Evolutionary conservation across 2,329 filamentous ascomycete genomes (phyloP).

Genomic region (Talaromyces sp.): DNA sequence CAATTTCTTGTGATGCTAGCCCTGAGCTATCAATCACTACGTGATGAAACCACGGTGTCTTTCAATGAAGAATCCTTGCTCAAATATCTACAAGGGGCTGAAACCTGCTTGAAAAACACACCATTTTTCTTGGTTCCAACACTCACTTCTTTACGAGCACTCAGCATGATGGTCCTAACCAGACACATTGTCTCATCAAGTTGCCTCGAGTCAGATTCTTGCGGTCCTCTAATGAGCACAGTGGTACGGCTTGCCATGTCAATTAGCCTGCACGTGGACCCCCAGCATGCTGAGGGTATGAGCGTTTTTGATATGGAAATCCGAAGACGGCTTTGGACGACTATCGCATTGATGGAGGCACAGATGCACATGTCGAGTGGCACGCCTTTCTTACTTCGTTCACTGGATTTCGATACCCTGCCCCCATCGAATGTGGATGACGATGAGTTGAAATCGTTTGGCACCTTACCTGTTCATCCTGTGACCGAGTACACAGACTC

Average conservation of each 20-base stretch:
- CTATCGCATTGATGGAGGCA: conserved; percentile 53
- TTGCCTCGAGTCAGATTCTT: conserved; percentile 17
- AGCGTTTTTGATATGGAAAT: conserved; percentile 39
- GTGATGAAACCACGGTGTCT: background rate
- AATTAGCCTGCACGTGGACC: conserved; percentile 47
- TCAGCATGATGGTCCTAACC: conserved; percentile 17
- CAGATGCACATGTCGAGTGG: conserved; percentile 53
- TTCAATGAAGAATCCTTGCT: conserved; percentile 6
- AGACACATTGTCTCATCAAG: conserved; percentile 14
- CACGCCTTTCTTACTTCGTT: conserved; percentile 44
- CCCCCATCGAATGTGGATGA: conserved; percentile 49
- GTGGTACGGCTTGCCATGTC: conserved; percentile 50
- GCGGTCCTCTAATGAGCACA: conserved; percentile 22
- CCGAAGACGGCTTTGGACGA: conserved; percentile 53
- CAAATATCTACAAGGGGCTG: conserved; percentile 13
- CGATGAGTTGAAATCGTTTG: conserved; percentile 38
- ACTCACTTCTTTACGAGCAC: conserved; percentile 14
- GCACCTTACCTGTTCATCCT: conserved; percentile 18
- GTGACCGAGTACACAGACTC: conserved; percentile 29
- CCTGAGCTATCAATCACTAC: conserved; percentile 12
- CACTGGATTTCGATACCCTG: conserved; percentile 44
- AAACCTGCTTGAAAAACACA: conserved; percentile 15
- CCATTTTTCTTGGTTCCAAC: conserved; percentile 13
- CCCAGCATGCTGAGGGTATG: conserved; percentile 26
- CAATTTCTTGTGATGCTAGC: conserved; percentile 16